Evolutionary conservation across 2,329 filamentous ascomycete species (phyloP).

Genomic region (Elsinoe ampelina): DNA sequence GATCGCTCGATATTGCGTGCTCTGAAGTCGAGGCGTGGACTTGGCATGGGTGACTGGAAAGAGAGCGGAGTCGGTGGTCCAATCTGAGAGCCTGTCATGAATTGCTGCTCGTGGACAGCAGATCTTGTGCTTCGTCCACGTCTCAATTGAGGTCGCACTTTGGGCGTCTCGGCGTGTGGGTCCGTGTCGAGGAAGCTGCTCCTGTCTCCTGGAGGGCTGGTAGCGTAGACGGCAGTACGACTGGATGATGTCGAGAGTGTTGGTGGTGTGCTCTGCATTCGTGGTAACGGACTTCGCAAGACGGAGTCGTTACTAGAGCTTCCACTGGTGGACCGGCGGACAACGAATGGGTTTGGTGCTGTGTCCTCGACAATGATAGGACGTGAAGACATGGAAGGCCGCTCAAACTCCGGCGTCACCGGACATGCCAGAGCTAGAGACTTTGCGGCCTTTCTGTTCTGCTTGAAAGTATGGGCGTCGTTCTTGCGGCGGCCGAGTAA

Average conservation of each 20-base stretch:
- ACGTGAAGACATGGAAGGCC: background rate
- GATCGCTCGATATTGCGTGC: slow-evolving; percentile 6
- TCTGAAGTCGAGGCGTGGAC: background rate
- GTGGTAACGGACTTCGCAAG: background rate
- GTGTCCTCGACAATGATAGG: slow-evolving; percentile 9
- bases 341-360: background rate
- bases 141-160: background rate
- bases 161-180: background rate
- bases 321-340: background rate
- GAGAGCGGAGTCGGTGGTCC: background rate
- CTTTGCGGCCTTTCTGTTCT: slow-evolving; percentile 3
- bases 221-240: background rate
- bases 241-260: background rate
- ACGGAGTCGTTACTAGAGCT: background rate
- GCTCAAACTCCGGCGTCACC: background rate
- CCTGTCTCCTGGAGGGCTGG: background rate
- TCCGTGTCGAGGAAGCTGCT: background rate
- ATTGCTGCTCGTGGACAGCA: background rate
- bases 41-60: background rate
- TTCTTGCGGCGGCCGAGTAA: slow-evolving; percentile 3
- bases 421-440: background rate
- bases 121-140: background rate
- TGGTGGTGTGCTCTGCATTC: background rate
- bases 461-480: slow-evolving; percentile 10
- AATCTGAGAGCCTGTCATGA: background rate